These are phyloP conservation scores for Zasmidium angulare DNA, from an alignment of 2,329 filamentous ascomycete genomes.

Conservation along the genomic window DNA sequence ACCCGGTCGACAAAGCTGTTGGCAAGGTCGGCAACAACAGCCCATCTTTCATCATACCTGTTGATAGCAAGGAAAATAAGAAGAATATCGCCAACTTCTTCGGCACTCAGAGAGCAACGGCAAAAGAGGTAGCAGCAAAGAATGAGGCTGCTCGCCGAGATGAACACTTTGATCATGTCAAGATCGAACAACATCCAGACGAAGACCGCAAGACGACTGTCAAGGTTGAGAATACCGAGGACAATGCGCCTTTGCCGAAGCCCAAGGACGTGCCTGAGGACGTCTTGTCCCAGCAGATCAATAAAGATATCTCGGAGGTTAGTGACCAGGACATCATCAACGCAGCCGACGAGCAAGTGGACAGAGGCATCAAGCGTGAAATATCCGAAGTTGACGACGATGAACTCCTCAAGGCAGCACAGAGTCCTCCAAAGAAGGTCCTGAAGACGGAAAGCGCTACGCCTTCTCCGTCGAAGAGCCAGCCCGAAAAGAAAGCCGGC, in stretches of 20 bases:
- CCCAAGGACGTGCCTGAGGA: conserved; percentile 23
- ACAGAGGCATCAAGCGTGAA: conserved; percentile 51
- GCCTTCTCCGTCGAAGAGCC: conserved; percentile 27
- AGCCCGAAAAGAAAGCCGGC: conserved; percentile 17
- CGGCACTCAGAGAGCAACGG: conserved; percentile 53
- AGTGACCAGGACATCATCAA: conserved; percentile 29
- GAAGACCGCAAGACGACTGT: conserved; percentile 43
- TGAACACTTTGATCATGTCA: conserved; percentile 34
- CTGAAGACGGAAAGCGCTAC: conserved; percentile 30
- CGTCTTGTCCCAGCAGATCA: conserved; percentile 39
- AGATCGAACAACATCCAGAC: conserved; percentile 37
- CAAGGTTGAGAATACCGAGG: conserved; percentile 48
- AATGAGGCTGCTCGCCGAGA: conserved; percentile 34
- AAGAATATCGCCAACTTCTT: conserved; percentile 95
- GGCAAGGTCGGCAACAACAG: conserved; percentile 94
- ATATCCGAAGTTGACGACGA: conserved; percentile 38
- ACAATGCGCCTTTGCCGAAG: conserved; percentile 54
- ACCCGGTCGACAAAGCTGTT: conserved; percentile 83
- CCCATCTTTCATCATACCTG: conserved; percentile 75
- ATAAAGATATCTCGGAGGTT: conserved; percentile 45
- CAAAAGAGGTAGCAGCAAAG: conserved; percentile 36
- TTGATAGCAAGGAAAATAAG: conserved; percentile 85
- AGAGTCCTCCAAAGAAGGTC: conserved; percentile 41
- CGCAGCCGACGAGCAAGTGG: conserved; percentile 26
- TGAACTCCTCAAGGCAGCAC: conserved; percentile 27